Percentiles rank a stretch among this genome's conserved stretches.
phyloP scores from a whole-genome alignment of 208 protist species.

The Leishmania tarentolae region DNA sequence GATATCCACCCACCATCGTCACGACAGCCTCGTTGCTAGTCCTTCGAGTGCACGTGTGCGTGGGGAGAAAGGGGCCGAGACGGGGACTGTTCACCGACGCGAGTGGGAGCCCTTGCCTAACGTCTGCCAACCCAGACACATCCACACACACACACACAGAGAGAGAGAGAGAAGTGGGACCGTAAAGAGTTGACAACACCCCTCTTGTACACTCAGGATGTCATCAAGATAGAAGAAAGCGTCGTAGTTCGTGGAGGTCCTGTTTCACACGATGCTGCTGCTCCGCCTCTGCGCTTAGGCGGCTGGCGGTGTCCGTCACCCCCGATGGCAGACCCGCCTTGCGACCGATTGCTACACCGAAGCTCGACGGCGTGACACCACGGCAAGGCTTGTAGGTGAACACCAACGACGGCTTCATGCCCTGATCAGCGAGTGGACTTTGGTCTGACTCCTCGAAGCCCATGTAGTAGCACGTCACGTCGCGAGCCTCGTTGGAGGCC shows the following conservation, averaged over 20 bases:
- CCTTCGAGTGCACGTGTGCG: neutral
- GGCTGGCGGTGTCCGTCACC: conserved; percentile 68
- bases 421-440: neutral
- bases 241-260: conserved; percentile 31
- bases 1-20: neutral
- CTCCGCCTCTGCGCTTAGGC: conserved; percentile 57
- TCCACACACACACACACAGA: neutral
- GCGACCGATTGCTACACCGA: conserved; percentile 89
- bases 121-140: neutral
- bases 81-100: neutral
- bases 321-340: conserved; percentile 76
- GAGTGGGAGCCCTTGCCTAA: neutral
- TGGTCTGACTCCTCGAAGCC: conserved; percentile 45
- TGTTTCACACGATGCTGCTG: conserved; percentile 34
- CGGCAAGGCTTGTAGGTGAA: conserved; percentile 86
- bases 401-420: conserved; percentile 34
- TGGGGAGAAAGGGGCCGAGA: neutral
- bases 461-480: conserved; percentile 87
- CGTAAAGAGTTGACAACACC: neutral
- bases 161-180: neutral
- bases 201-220: neutral
- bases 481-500: neutral
- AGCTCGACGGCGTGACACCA: conserved; percentile 89
- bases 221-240: conserved; percentile 14
- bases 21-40: neutral